phyloP scores from a whole-genome alignment of 208 protist species.

The Balamuthia mandrillaris region DNA sequence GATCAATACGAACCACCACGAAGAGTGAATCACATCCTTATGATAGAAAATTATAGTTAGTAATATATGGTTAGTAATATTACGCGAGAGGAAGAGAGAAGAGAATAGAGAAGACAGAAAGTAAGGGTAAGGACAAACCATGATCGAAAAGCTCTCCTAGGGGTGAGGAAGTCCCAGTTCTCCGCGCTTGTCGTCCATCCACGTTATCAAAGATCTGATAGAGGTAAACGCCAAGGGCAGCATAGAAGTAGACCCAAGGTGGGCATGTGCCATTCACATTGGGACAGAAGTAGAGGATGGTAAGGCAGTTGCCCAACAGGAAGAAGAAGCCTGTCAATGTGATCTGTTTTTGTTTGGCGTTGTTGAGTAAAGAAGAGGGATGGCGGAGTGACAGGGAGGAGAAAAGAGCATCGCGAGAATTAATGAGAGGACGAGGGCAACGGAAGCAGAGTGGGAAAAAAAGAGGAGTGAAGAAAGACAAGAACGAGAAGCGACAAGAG shows the following conservation, averaged over 20 bases:
- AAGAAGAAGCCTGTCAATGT: conserved; percentile 77
- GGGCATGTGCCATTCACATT: conserved; percentile 50
- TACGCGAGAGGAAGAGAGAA: too few relatives aligned
- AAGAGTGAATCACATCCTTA: conserved; percentile 28
- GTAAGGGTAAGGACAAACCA: conserved; percentile 66
- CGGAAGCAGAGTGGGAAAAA: background rate
- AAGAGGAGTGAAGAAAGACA: background rate
- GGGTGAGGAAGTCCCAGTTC: conserved; percentile 82
- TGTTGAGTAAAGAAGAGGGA: background rate
- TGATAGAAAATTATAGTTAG: background rate
- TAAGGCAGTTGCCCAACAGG: conserved; percentile 68
- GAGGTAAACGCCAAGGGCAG: conserved; percentile 45
- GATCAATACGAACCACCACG: background rate
- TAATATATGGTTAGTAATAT: too few relatives aligned
- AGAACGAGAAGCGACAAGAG: too few relatives aligned
- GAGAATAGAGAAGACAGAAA: background rate
- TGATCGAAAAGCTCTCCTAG: conserved; percentile 93
- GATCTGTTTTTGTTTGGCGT: conserved; percentile 49
- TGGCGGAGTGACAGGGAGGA: too few relatives aligned
- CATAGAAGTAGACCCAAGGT: conserved; percentile 81
- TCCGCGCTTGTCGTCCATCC: conserved; percentile 90
- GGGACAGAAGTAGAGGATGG: conserved; percentile 69
- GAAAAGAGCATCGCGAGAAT: background rate
- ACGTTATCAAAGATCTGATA: conserved; percentile 88
- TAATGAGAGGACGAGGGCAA: background rate